Conservation (phyloP, 257 asterid genomes). For the Rehmannia glutinosa region DNA sequence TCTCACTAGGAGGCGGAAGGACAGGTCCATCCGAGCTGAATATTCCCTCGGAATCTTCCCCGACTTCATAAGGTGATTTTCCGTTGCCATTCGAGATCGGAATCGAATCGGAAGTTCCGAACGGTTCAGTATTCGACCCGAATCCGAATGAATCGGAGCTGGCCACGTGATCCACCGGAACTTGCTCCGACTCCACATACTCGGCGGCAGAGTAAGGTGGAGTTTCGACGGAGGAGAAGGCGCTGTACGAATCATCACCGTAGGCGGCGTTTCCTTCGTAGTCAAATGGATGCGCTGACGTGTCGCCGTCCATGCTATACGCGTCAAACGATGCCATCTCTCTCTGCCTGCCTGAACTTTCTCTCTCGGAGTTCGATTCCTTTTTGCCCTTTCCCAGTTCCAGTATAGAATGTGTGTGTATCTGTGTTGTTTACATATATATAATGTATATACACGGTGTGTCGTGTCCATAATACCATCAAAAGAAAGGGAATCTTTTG, state of each 20-base stretch:
- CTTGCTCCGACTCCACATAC: slow-evolving; percentile 53
- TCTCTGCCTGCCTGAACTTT: not conserved
- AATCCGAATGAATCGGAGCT: slow-evolving; percentile 77
- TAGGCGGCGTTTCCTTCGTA: slow-evolving; percentile 50
- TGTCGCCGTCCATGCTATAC: slow-evolving; percentile 60
- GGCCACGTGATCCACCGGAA: slow-evolving; percentile 52
- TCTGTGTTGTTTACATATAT: no score
- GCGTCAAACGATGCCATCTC: slow-evolving; percentile 76
- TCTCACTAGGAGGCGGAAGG: slow-evolving; percentile 78
- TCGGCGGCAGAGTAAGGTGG: slow-evolving; percentile 48
- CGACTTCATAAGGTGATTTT: slow-evolving; percentile 36
- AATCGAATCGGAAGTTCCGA: slow-evolving; percentile 40
- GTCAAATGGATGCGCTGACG: slow-evolving; percentile 41
- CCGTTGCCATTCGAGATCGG: slow-evolving; percentile 76
- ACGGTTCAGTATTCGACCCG: slow-evolving; percentile 40
- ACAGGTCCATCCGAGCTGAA: slow-evolving; percentile 82
- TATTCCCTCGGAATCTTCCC: slow-evolving; percentile 58
- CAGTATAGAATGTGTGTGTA: not conserved
- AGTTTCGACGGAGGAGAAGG: slow-evolving; percentile 50
- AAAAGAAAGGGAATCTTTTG: not conserved
- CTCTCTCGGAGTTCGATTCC: not conserved
- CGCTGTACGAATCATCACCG: slow-evolving; percentile 41
- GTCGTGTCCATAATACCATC: slow-evolving; percentile 9
- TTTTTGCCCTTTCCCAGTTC: slow-evolving; percentile 10
- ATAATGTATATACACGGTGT: not conserved